Percentiles rank a stretch among this genome's conserved stretches.
Conservation (phyloP, 179 eudicot species). For the Gypsophila paniculata region DNA sequence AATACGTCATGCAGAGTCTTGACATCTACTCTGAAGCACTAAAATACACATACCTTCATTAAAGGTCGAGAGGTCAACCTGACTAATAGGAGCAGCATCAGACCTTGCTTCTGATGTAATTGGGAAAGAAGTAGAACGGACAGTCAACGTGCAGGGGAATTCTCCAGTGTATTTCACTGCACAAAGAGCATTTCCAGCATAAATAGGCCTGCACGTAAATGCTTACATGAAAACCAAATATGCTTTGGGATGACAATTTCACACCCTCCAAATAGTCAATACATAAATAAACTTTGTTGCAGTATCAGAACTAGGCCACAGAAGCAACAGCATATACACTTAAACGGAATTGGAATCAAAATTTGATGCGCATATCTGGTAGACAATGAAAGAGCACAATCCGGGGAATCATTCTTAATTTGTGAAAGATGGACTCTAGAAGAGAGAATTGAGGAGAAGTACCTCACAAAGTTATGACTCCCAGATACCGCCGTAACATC, state of each 20-base stretch:
- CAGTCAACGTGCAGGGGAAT: conserved; percentile 78
- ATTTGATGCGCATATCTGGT: too few relatives aligned
- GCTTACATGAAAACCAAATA: conserved; percentile 13
- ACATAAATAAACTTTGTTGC: neutral
- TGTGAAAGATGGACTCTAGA: neutral
- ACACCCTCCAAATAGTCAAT: neutral
- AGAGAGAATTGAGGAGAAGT: neutral
- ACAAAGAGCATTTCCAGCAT: conserved; percentile 97
- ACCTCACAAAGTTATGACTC: conserved; percentile 77
- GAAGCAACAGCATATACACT: too few relatives aligned
- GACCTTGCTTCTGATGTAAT: conserved; percentile 46
- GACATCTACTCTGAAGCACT: too few relatives aligned
- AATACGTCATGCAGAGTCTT: too few relatives aligned
- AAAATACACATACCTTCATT: conserved; percentile 64
- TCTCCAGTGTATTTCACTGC: conserved; percentile 70
- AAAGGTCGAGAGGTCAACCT: conserved; percentile 86
- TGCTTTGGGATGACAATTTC: neutral
- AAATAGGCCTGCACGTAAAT: conserved; percentile 69
- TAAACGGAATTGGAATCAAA: too few relatives aligned
- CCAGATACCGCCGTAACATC: conserved; percentile 66
- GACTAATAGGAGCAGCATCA: conserved; percentile 54
- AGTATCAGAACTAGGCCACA: too few relatives aligned
- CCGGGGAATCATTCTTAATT: neutral
- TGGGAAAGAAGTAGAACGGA: conserved; percentile 83
- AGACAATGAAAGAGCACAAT: too few relatives aligned